These are phyloP conservation scores for Wallacemonas sp. DNA, from an alignment of 208 protist genomes.

Conservation along the genomic window DNA sequence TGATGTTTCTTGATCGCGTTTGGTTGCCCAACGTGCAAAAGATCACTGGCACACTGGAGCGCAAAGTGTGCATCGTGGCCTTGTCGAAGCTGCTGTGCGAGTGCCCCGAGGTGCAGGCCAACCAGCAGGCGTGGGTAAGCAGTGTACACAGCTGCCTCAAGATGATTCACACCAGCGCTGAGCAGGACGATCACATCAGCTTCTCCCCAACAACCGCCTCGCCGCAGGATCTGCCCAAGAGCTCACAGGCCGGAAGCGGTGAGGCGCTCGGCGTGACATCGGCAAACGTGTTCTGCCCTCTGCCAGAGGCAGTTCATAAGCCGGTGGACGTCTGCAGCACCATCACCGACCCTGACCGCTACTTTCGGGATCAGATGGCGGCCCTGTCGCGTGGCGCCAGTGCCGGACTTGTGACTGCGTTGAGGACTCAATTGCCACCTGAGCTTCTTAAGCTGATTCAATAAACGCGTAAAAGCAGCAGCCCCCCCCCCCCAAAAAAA, in stretches of 20 bases:
- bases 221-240: slow-evolving; percentile 34
- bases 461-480: slow-evolving; percentile 21
- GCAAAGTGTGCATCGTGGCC: slow-evolving; percentile 85
- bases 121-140: slow-evolving; percentile 51
- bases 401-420: slow-evolving; percentile 24
- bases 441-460: slow-evolving; percentile 56
- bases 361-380: slow-evolving; percentile 66
- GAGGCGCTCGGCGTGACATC: slow-evolving; percentile 11
- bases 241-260: slow-evolving; percentile 4
- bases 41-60: slow-evolving; percentile 72
- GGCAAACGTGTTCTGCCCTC: slow-evolving; percentile 75
- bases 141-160: slow-evolving; percentile 71
- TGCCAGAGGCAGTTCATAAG: slow-evolving; percentile 63
- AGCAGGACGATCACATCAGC: slow-evolving; percentile 79
- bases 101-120: slow-evolving; percentile 54
- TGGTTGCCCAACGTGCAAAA: slow-evolving; percentile 88
- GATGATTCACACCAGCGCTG: slow-evolving; percentile 73
- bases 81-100: slow-evolving; percentile 75
- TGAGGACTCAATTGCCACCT: slow-evolving; percentile 43
- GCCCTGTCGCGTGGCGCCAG: slow-evolving; percentile 50
- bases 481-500: neutral
- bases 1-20: slow-evolving; percentile 69
- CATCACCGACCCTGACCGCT: slow-evolving; percentile 59
- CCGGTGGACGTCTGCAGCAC: slow-evolving; percentile 69
- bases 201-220: slow-evolving; percentile 52